phyloP scores from a whole-genome alignment of 805 yeast genomes.

The Candida boidinii region DNA sequence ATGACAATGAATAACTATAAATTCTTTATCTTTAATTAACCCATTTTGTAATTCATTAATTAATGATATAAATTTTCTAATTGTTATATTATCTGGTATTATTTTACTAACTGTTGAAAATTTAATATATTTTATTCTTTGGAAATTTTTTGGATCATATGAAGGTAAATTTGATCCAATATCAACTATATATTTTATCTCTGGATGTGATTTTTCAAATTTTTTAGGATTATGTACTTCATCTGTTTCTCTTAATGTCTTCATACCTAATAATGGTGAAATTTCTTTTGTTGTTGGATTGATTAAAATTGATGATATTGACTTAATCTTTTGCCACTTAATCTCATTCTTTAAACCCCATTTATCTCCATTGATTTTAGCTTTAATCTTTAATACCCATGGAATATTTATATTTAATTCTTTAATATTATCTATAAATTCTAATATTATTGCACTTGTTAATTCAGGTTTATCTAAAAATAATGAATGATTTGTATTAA shows the following conservation, averaged over 20 bases:
- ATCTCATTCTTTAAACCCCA: conserved; percentile 74
- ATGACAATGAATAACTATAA: conserved; percentile 68
- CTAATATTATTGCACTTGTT: conserved; percentile 50
- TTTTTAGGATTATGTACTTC: conserved; percentile 45
- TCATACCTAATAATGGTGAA: conserved; percentile 60
- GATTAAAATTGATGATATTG: conserved; percentile 38
- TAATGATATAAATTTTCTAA: conserved; percentile 44
- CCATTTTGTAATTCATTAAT: conserved; percentile 41
- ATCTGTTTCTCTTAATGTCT: conserved; percentile 63
- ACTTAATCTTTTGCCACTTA: conserved; percentile 55
- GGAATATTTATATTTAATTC: conserved; percentile 55
- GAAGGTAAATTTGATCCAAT: conserved; percentile 67
- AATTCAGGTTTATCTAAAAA: conserved; percentile 57
- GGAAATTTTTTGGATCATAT: conserved; percentile 51
- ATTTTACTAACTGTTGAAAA: conserved; percentile 74
- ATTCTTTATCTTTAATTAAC: conserved; percentile 13
- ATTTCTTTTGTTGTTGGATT: conserved; percentile 21
- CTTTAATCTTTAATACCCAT: conserved; percentile 62
- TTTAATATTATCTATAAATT: conserved; percentile 40
- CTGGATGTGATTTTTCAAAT: conserved; percentile 42
- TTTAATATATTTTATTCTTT: conserved; percentile 51
- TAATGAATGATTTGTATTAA: conserved; percentile 56
- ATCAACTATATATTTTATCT: conserved; percentile 54
- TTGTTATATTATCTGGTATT: conserved; percentile 57
- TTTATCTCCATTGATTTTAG: conserved; percentile 57